A percentile compares a stretch with the other conserved stretches of the same genome.
Conservation (phyloP, 2,329 filamentous ascomycete species). For the Laburnicola sp. region DNA sequence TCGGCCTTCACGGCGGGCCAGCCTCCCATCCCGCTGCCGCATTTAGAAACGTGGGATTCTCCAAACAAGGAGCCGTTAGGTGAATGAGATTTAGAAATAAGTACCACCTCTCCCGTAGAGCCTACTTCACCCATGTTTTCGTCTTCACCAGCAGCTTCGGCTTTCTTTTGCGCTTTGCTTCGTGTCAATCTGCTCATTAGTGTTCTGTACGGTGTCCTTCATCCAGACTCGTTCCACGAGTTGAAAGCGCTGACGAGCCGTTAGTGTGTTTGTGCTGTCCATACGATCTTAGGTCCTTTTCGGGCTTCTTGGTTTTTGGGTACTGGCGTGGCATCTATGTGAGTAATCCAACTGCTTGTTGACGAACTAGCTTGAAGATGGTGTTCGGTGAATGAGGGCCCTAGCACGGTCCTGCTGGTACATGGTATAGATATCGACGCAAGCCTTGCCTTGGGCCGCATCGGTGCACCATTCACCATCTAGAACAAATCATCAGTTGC, state of each 20-base stretch:
- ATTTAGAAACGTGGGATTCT: no score
- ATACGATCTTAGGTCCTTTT: conserved; percentile 24
- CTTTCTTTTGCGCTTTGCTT: conserved; percentile 22
- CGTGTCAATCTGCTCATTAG: conserved; percentile 15
- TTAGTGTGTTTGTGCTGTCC: conserved; percentile 41
- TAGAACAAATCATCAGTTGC: neutral
- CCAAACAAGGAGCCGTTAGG: no score
- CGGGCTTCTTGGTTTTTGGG: conserved; percentile 15
- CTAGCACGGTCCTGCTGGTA: conserved; percentile 15
- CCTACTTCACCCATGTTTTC: no score
- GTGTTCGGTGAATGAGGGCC: conserved; percentile 15
- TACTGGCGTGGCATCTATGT: conserved; percentile 35
- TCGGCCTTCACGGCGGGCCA: no score
- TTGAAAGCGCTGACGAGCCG: conserved; percentile 17
- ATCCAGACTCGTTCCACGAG: conserved; percentile 25
- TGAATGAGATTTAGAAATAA: neutral
- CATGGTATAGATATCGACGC: conserved; percentile 28
- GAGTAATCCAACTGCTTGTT: conserved; percentile 16
- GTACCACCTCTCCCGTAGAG: neutral
- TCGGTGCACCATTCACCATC: conserved; percentile 19
- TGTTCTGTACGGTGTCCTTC: conserved; percentile 17
- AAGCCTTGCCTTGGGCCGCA: conserved; percentile 14
- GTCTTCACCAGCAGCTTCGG: conserved; percentile 22
- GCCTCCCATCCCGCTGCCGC: no score
- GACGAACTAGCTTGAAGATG: conserved; percentile 25